Percentiles rank a stretch among this genome's conserved stretches.
phyloP scores from a whole-genome alignment of 2,329 filamentous ascomycete genomes.

The Ascocoryne sarcoides region DNA sequence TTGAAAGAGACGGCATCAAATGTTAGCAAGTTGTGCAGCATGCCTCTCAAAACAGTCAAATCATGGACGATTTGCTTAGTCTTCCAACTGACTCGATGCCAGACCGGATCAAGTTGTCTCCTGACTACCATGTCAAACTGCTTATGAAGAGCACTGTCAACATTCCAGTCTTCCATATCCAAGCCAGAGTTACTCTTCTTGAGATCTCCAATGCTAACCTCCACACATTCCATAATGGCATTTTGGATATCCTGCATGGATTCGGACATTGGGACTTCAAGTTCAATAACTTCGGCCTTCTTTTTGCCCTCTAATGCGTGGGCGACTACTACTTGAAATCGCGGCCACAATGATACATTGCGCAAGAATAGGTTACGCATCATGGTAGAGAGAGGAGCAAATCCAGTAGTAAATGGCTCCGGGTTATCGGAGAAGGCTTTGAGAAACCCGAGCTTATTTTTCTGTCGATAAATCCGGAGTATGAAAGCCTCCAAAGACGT shows the following conservation, averaged over 20 bases:
- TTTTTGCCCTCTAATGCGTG: slow-evolving; percentile 82
- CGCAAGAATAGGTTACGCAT: slow-evolving; percentile 86
- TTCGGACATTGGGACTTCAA: slow-evolving; percentile 93
- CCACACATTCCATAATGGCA: slow-evolving; percentile 90
- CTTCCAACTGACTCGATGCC: slow-evolving; percentile 93
- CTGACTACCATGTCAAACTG: slow-evolving; percentile 87
- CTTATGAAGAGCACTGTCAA: slow-evolving; percentile 84
- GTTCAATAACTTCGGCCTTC: slow-evolving; percentile 93
- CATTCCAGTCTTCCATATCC: slow-evolving; percentile 94
- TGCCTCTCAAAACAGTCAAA: slow-evolving; percentile 69
- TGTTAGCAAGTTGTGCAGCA: slow-evolving; percentile 73
- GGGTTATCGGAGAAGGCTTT: slow-evolving; percentile 95
- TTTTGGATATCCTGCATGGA: slow-evolving; percentile 90
- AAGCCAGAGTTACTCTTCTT: slow-evolving; percentile 84
- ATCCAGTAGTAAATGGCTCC: slow-evolving; percentile 81
- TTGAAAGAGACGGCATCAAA: slow-evolving; percentile 89
- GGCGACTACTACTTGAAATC: slow-evolving; percentile 86
- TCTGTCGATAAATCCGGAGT: slow-evolving; percentile 82
- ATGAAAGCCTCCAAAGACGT: slow-evolving; percentile 95
- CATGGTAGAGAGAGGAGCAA: slow-evolving; percentile 80
- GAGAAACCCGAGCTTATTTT: slow-evolving; percentile 87
- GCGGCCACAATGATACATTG: slow-evolving; percentile 83
- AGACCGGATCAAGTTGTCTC: slow-evolving; percentile 87
- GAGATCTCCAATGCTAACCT: slow-evolving; percentile 86
- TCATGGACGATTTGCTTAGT: slow-evolving; percentile 93